These are phyloP conservation scores for Alternaria infectoria DNA, from an alignment of 2,329 filamentous ascomycete genomes.

Conservation along the genomic window DNA sequence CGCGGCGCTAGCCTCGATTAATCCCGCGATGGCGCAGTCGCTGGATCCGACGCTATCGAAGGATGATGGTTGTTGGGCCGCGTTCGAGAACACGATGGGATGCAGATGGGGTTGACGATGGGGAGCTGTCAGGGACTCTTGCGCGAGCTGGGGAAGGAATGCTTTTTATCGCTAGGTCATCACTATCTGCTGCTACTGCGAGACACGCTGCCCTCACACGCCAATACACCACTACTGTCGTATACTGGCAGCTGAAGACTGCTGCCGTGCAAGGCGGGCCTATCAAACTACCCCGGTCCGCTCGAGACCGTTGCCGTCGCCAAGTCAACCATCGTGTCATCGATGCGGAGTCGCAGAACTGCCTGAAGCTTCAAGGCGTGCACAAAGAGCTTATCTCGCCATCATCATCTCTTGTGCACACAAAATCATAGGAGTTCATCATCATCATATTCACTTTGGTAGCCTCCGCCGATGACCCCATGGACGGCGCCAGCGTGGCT, in stretches of 20 bases:
- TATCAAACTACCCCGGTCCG: slow-evolving; percentile 18
- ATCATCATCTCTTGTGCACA: not conserved
- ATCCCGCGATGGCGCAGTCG: slow-evolving; percentile 14
- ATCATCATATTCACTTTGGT: not conserved
- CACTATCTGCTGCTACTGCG: not conserved
- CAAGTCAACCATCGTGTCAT: not conserved
- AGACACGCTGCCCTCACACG: slow-evolving; percentile 20
- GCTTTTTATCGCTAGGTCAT: not conserved
- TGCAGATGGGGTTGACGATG: not conserved
- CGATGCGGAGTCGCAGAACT: not conserved
- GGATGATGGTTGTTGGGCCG: slow-evolving; percentile 23
- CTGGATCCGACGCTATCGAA: slow-evolving; percentile 20
- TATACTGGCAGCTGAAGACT: slow-evolving; percentile 27
- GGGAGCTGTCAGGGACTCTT: not conserved
- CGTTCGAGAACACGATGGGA: slow-evolving; percentile 28
- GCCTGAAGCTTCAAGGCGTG: not conserved
- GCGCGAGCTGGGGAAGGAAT: not conserved
- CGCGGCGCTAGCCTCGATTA: slow-evolving; percentile 29
- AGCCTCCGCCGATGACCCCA: not conserved
- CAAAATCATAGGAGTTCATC: not conserved
- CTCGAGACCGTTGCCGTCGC: slow-evolving; percentile 14
- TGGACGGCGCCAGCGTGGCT: slow-evolving; percentile 7
- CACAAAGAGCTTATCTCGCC: not conserved
- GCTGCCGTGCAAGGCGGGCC: slow-evolving; percentile 21
- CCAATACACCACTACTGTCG: slow-evolving; percentile 22